phyloP scores from a whole-genome alignment of 148 eudicot genomes.

The Cornus florida region DNA sequence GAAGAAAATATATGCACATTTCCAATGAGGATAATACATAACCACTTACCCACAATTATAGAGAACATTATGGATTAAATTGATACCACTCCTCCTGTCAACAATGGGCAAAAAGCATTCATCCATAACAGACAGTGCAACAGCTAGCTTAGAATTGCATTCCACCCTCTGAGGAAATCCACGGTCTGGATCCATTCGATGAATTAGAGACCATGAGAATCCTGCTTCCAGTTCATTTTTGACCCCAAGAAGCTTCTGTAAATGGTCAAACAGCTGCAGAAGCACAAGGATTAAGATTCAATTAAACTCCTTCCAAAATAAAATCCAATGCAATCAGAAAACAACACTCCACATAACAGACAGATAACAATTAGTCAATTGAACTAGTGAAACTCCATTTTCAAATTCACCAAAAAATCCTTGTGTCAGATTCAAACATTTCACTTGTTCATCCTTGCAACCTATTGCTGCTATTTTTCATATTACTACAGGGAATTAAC shows the following conservation, averaged over 20 bases:
- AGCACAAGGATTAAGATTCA: conserved; percentile 21
- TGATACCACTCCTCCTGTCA: conserved; percentile 86
- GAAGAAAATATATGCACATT: background rate
- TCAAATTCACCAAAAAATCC: background rate
- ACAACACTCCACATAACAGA: background rate
- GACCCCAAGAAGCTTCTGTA: conserved; percentile 87
- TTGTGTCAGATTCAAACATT: background rate
- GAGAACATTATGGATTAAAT: conserved; percentile 79
- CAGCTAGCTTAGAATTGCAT: conserved; percentile 95
- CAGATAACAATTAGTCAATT: background rate
- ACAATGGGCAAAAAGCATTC: conserved; percentile 93
- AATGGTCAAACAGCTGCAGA: conserved; percentile 63
- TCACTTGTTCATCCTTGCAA: background rate
- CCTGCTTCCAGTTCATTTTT: conserved; percentile 87
- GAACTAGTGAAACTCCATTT: background rate
- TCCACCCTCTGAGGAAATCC: conserved; percentile 68
- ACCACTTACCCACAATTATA: conserved; percentile 88
- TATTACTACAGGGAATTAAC: background rate
- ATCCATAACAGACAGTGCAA: conserved; percentile 83
- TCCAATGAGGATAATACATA: background rate
- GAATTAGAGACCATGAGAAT: conserved; percentile 86
- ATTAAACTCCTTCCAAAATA: background rate
- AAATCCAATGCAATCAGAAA: background rate
- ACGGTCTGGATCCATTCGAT: conserved; percentile 57
- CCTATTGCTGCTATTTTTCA: background rate